These are phyloP conservation scores for Candida qinlingensis DNA, from an alignment of 805 yeast species.

Conservation along the genomic window DNA sequence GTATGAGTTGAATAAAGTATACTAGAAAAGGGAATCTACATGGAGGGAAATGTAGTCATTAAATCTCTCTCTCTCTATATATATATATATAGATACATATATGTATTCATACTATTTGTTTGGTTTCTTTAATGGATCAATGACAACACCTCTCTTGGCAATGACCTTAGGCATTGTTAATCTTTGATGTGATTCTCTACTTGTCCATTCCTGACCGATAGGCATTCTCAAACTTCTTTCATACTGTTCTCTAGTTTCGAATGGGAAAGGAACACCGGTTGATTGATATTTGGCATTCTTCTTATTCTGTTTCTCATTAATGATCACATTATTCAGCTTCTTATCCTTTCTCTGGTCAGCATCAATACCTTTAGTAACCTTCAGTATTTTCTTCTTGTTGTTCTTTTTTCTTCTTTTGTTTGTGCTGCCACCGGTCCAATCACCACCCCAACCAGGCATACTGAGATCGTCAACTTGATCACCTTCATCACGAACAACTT, in stretches of 20 bases:
- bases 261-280: slow-evolving; percentile 90
- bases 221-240: slow-evolving; percentile 93
- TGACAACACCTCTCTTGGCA: slow-evolving; percentile 81
- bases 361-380: slow-evolving; percentile 71
- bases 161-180: slow-evolving; percentile 84
- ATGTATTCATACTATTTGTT: neutral
- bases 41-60: no score
- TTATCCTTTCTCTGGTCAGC: slow-evolving; percentile 74
- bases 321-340: slow-evolving; percentile 72
- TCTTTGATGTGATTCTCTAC: slow-evolving; percentile 80
- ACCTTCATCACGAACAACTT: slow-evolving; percentile 67
- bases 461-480: slow-evolving; percentile 83
- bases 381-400: slow-evolving; percentile 31
- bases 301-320: slow-evolving; percentile 83
- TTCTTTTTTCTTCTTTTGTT: slow-evolving; percentile 12
- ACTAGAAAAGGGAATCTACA: neutral
- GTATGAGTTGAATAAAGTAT: neutral
- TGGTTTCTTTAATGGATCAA: slow-evolving; percentile 90
- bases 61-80: no score
- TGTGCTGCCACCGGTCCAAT: slow-evolving; percentile 78
- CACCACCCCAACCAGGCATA: slow-evolving; percentile 80
- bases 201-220: slow-evolving; percentile 95
- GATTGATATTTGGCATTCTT: slow-evolving; percentile 83
- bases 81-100: no score
- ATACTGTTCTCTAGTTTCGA: slow-evolving; percentile 88